Conservation (phyloP, 345 rosid species). For the Carallia pectinifolia region DNA sequence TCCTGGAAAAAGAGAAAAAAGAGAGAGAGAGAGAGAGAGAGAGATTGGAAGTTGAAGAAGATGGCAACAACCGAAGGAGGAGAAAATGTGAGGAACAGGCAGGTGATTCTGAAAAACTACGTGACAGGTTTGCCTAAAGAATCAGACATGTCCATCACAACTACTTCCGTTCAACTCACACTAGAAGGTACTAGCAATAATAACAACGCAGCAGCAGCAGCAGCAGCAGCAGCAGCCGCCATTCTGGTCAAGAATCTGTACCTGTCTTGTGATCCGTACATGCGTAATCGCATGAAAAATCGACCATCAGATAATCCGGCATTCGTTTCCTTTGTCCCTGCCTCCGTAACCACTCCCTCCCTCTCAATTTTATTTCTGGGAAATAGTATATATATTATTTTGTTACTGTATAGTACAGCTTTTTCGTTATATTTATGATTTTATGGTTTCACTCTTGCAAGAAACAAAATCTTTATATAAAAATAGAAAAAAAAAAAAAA, state of each 20-base stretch:
- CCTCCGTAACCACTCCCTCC: constrained; percentile 11
- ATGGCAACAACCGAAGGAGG: constrained; percentile 5
- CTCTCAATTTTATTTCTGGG: background rate
- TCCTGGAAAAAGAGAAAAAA: no score
- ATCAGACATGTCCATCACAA: constrained; percentile 23
- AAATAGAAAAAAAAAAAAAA: no score
- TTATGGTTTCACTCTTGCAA: no score
- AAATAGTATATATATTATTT: no score
- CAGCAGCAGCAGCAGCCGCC: no score
- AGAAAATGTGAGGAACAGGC: constrained; percentile 10
- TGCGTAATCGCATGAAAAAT: constrained; percentile 12
- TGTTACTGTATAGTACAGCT: no score
- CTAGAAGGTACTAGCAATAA: constrained; percentile 6
- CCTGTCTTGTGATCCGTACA: constrained; percentile 31
- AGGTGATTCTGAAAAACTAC: constrained; percentile 15
- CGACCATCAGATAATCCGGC: background rate
- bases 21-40: no score
- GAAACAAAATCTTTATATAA: no score
- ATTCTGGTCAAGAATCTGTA: constrained; percentile 23
- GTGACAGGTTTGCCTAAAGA: constrained; percentile 24
- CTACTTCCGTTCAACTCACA: constrained; percentile 3
- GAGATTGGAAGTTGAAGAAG: background rate
- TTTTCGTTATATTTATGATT: no score
- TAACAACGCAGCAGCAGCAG: background rate
- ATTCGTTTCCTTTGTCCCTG: constrained; percentile 4